These are phyloP conservation scores for Xylaria curta DNA, from an alignment of 495 filamentous ascomycete species.

Conservation along the genomic window DNA sequence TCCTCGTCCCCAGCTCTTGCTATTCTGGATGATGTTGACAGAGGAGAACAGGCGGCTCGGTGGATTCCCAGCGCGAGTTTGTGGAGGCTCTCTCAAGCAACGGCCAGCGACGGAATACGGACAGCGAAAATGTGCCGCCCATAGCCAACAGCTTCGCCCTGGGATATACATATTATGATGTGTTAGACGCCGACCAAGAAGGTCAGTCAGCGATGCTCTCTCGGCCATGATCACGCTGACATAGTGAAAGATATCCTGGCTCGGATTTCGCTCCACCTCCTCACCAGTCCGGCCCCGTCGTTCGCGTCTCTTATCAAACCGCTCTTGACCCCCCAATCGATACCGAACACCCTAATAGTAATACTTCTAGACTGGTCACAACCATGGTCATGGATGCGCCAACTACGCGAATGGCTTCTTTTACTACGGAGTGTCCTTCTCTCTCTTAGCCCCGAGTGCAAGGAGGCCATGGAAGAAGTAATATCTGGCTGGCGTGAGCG, in stretches of 20 bases:
- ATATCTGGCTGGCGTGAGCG: conserved; percentile 69
- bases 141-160: conserved; percentile 92
- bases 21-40: conserved; percentile 34
- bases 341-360: conserved; percentile 86
- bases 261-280: conserved; percentile 87
- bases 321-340: conserved; percentile 82
- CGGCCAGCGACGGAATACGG: conserved; percentile 61
- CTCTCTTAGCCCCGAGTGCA: conserved; percentile 76
- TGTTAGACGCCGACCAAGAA: conserved; percentile 94
- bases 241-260: conserved; percentile 76
- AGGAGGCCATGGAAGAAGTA: conserved; percentile 82
- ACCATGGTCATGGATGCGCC: conserved; percentile 90
- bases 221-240: conserved; percentile 21
- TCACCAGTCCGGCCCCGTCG: conserved; percentile 78
- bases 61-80: conserved; percentile 88
- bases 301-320: conserved; percentile 86
- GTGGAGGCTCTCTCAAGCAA: conserved; percentile 78
- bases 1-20: conserved; percentile 14
- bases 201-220: conserved; percentile 54
- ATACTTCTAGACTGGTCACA: conserved; percentile 91
- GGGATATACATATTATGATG: conserved; percentile 95
- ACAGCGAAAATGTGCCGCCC: conserved; percentile 71
- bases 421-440: conserved; percentile 77
- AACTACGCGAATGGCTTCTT: conserved; percentile 86
- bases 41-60: conserved; percentile 71